Conservation (phyloP, 2,329 filamentous ascomycete genomes). For the Elsinoe necatrix region DNA sequence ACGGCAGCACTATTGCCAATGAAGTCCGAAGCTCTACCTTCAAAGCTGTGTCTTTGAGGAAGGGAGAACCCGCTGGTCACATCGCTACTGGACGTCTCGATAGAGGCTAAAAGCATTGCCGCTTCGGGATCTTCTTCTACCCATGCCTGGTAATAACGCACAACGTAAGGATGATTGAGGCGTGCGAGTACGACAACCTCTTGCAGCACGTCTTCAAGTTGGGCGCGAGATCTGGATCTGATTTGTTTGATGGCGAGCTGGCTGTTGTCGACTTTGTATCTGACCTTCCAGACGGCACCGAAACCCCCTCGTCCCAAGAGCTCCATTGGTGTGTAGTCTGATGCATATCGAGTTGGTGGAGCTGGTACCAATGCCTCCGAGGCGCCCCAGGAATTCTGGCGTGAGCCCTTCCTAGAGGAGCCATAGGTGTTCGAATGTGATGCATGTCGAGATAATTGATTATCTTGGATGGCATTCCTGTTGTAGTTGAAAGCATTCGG, state of each 20-base stretch:
- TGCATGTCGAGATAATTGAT: slow-evolving; percentile 17
- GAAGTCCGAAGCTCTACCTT: slow-evolving; percentile 79
- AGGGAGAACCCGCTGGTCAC: neutral
- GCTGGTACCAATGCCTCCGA: slow-evolving; percentile 19
- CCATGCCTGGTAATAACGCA: slow-evolving; percentile 95
- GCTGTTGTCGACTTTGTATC: slow-evolving; percentile 86
- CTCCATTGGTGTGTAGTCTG: slow-evolving; percentile 85
- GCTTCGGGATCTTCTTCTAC: slow-evolving; percentile 56
- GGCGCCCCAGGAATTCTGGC: slow-evolving; percentile 27
- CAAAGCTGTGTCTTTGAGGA: slow-evolving; percentile 37
- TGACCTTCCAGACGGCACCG: slow-evolving; percentile 89
- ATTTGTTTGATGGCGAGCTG: slow-evolving; percentile 98
- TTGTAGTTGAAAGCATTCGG: slow-evolving; percentile 33
- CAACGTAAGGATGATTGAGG: slow-evolving; percentile 78
- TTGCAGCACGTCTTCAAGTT: slow-evolving; percentile 70
- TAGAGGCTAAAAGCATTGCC: slow-evolving; percentile 4
- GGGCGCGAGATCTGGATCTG: slow-evolving; percentile 62
- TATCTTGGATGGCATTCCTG: slow-evolving; percentile 1
- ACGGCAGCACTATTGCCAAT: slow-evolving; percentile 58
- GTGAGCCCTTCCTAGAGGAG: slow-evolving; percentile 24
- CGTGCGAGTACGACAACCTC: slow-evolving; percentile 86
- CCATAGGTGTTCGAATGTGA: slow-evolving; percentile 21
- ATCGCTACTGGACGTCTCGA: neutral
- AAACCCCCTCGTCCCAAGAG: slow-evolving; percentile 88
- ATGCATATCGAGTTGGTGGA: slow-evolving; percentile 61